phyloP scores from a whole-genome alignment of 2,329 filamentous ascomycete genomes.

The Cordyceps cateniannulata region DNA sequence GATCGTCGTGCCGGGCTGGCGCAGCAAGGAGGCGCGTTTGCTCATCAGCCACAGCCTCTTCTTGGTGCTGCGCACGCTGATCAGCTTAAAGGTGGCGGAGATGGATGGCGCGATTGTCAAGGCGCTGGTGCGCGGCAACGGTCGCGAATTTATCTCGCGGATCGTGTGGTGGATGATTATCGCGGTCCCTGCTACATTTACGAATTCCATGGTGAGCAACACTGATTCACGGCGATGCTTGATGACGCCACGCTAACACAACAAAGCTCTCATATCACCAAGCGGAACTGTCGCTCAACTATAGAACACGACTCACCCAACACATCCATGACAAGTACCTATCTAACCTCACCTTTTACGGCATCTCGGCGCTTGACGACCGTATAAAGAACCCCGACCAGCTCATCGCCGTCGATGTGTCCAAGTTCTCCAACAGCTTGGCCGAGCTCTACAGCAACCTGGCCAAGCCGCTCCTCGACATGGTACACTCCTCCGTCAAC shows the following conservation, averaged over 20 bases:
- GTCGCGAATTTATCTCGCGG: slow-evolving; percentile 79
- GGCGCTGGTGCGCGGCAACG: slow-evolving; percentile 82
- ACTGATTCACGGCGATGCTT: no score
- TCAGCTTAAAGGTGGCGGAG: slow-evolving; percentile 92
- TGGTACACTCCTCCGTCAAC: slow-evolving; percentile 46
- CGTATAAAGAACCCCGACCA: slow-evolving; percentile 98
- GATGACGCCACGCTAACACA: neutral
- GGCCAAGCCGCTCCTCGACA: slow-evolving; percentile 89
- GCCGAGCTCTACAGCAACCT: slow-evolving; percentile 95
- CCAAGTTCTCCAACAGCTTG: slow-evolving; percentile 90
- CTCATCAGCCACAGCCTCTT: slow-evolving; percentile 91
- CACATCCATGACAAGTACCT: slow-evolving; percentile 94
- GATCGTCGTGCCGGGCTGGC: slow-evolving; percentile 87
- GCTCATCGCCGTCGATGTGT: slow-evolving; percentile 91
- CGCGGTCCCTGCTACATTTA: slow-evolving; percentile 91
- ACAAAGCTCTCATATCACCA: slow-evolving; percentile 86
- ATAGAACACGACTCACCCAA: slow-evolving; percentile 88
- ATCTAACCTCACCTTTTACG: slow-evolving; percentile 97
- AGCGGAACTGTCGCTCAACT: slow-evolving; percentile 86
- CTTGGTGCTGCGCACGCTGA: slow-evolving; percentile 79
- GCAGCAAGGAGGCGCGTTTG: slow-evolving; percentile 79
- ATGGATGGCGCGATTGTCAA: slow-evolving; percentile 93
- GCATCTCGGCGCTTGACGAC: slow-evolving; percentile 89
- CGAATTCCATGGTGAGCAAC: slow-evolving; percentile 86
- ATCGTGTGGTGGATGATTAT: slow-evolving; percentile 99